A percentile compares a stretch with the other conserved stretches of the same genome.
These are phyloP conservation scores for Solanum ossicruentum DNA, from an alignment of 257 asterid genomes.

Conservation along the genomic window DNA sequence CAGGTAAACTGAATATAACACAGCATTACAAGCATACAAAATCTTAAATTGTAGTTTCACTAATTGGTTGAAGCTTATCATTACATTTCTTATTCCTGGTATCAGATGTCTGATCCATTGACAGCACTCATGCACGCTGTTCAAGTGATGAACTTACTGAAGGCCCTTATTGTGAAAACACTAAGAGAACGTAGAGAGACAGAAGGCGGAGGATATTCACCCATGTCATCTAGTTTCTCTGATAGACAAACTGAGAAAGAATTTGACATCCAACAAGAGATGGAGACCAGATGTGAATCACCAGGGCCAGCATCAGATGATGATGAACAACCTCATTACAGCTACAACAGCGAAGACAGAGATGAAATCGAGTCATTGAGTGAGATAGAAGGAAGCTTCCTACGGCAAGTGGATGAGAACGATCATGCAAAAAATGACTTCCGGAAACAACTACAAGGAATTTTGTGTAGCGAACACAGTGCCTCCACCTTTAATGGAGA, in stretches of 20 bases:
- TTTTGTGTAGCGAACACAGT: slow-evolving; percentile 32
- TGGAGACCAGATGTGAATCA: slow-evolving; percentile 68
- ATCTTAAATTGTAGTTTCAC: background rate
- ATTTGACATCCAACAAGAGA: slow-evolving; percentile 50
- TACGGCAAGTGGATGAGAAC: slow-evolving; percentile 54
- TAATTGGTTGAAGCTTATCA: background rate
- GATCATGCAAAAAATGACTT: slow-evolving; percentile 70
- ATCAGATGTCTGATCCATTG: slow-evolving; percentile 93
- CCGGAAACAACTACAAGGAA: slow-evolving; percentile 65
- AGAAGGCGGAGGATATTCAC: slow-evolving; percentile 38
- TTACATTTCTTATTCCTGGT: background rate
- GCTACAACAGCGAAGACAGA: slow-evolving; percentile 33
- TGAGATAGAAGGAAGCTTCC: slow-evolving; percentile 70
- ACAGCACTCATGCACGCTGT: slow-evolving; percentile 98
- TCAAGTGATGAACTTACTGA: slow-evolving; percentile 94
- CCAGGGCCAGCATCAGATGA: slow-evolving; percentile 31
- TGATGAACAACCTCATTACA: slow-evolving; percentile 18
- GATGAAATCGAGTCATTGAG: slow-evolving; percentile 60
- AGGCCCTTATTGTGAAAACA: slow-evolving; percentile 65
- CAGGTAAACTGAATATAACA: slow-evolving; percentile 27
- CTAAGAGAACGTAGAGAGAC: slow-evolving; percentile 66
- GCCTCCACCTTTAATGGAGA: slow-evolving; percentile 25
- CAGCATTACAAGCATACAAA: background rate
- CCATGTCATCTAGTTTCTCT: slow-evolving; percentile 47
- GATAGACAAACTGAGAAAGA: slow-evolving; percentile 24